These are phyloP conservation scores for Nadsonia fulvescens DNA, from an alignment of 805 yeast species.

Conservation along the genomic window DNA sequence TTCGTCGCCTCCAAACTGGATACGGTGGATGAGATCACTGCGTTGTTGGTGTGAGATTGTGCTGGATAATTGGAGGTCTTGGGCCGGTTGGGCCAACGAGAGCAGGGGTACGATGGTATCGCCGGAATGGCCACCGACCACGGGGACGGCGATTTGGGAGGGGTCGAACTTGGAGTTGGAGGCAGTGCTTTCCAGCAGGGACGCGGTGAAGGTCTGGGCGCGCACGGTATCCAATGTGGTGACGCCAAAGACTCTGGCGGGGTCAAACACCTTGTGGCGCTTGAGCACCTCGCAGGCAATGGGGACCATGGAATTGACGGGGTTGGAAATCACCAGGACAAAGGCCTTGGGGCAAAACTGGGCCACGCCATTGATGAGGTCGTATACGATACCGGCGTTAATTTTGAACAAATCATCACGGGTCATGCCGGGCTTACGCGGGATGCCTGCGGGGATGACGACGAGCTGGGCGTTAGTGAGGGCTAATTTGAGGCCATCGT, in stretches of 20 bases:
- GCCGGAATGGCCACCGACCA: constrained; percentile 97
- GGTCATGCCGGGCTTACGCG: constrained; percentile 98
- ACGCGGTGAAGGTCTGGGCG: constrained; percentile 72
- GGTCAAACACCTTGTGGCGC: constrained; percentile 74
- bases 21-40: constrained; percentile 79
- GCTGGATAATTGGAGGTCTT: constrained; percentile 24
- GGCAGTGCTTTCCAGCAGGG: no score
- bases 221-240: constrained; percentile 87
- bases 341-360: constrained; percentile 73
- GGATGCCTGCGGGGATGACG: constrained; percentile 94
- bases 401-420: constrained; percentile 94
- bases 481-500: constrained; percentile 46
- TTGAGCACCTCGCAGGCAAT: constrained; percentile 86
- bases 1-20: constrained; percentile 94
- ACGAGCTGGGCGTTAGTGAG: constrained; percentile 56
- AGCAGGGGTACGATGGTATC: constrained; percentile 86
- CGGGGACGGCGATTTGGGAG: constrained; percentile 56
- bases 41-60: no score
- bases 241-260: constrained; percentile 85
- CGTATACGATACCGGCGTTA: constrained; percentile 89
- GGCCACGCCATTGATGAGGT: constrained; percentile 73
- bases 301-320: constrained; percentile 94
- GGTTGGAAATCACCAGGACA: constrained; percentile 73
- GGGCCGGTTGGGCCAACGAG: constrained; percentile 64
- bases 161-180: constrained; percentile 64